Evolutionary conservation across 257 asterid species (phyloP), one percentile per base, ranked within the genome.

Genomic region (Rehmannia glutinosa): DNA sequence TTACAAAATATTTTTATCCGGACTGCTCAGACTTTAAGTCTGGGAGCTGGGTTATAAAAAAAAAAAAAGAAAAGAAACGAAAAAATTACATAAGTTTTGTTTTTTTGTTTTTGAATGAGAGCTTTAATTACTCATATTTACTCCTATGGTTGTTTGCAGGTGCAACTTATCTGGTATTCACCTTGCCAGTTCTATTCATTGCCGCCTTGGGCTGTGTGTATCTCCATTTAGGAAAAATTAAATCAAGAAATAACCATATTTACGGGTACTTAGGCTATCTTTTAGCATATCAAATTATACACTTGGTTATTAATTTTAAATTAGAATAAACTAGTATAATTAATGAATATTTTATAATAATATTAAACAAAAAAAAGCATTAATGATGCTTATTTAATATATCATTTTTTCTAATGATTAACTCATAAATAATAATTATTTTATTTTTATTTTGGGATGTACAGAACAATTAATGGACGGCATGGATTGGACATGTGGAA

Each of bases 131-230:
- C 66, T 68, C 33, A 38, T 28, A 56, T 12, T 51, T 32, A 43
- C 6, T 8, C 62, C 15, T 39, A 15, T 47, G 9, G 58, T 58
- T 59, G 30, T 39, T 7, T 78, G 68, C 87, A 90, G 97, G 96
- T 59, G 78, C 83, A 50, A 73, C 66, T 38, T 56, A 68, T 30
- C 62, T 92, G 79, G 25, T 78, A 12, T 90, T 47, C 77, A 69
- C 87, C 8, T 74, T 76, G 42, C 99, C 99, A 38, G 56, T 88
- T 23, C 66, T 90, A 25, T 68, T 88, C 11, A 74, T 90, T 71
- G 95, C 99, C 17, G 83, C 33, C 28, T 67, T 88, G 82, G 93
- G 92, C 15, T 86, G 95, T 55, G 75, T 90, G 50, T 86, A 86
- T 61, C 86, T 93, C 21, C 99, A 90, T 70, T 55, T 86, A 6